These are phyloP conservation scores for Cercospora zeina DNA, from an alignment of 2,329 filamentous ascomycete species.

Conservation along the genomic window DNA sequence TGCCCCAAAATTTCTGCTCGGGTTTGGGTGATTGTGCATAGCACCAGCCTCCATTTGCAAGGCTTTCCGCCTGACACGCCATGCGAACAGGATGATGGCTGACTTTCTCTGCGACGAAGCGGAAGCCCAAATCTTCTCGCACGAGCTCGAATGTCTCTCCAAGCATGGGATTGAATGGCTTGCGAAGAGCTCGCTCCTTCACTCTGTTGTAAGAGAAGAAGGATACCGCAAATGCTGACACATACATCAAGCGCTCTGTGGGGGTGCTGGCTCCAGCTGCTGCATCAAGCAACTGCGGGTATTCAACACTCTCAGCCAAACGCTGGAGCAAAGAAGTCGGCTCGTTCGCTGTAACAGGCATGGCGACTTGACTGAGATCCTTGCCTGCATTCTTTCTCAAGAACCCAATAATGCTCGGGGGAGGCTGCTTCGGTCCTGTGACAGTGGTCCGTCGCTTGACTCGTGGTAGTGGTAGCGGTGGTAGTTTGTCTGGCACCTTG, in stretches of 20 bases:
- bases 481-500: slow-evolving; percentile 69
- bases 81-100: slow-evolving; percentile 88
- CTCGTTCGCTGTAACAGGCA: slow-evolving; percentile 97
- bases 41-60: slow-evolving; percentile 68
- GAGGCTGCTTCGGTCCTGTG: slow-evolving; percentile 70
- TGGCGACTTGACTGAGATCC: slow-evolving; percentile 91
- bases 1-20: slow-evolving; percentile 97
- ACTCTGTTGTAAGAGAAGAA: slow-evolving; percentile 78
- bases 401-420: slow-evolving; percentile 90
- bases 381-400: slow-evolving; percentile 97
- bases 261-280: slow-evolving; percentile 56
- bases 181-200: slow-evolving; percentile 88
- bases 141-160: slow-evolving; percentile 95
- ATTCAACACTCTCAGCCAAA: slow-evolving; percentile 86
- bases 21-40: slow-evolving; percentile 84
- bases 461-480: slow-evolving; percentile 70
- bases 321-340: slow-evolving; percentile 85
- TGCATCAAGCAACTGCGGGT: slow-evolving; percentile 77
- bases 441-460: slow-evolving; percentile 70
- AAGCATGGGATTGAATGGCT: slow-evolving; percentile 95
- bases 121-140: slow-evolving; percentile 80
- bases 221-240: slow-evolving; percentile 88
- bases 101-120: slow-evolving; percentile 93
- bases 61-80: slow-evolving; percentile 81
- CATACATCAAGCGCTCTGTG: slow-evolving; percentile 74